Percentiles rank a stretch among this genome's conserved stretches.
These are phyloP conservation scores for Porcisia hertigi DNA, from an alignment of 208 protist genomes.

Conservation along the genomic window DNA sequence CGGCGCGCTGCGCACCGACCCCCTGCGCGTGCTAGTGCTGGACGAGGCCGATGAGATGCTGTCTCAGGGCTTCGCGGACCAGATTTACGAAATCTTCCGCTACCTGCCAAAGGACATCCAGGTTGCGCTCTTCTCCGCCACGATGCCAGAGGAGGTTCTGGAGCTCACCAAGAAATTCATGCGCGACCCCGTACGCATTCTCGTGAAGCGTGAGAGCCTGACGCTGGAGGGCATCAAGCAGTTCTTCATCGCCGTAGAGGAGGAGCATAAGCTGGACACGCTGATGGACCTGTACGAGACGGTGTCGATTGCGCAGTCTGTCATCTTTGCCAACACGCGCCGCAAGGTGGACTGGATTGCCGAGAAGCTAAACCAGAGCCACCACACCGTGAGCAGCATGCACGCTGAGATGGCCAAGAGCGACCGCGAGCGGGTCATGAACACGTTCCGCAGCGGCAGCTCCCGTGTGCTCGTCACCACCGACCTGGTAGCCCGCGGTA, in stretches of 20 bases:
- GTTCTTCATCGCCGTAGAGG: conserved; percentile 98
- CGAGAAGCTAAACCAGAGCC: conserved; percentile 89
- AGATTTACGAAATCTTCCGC: conserved; percentile 99
- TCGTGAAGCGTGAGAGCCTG: conserved; percentile 99
- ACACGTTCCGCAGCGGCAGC: conserved; percentile 96
- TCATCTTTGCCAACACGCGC: conserved; percentile 99
- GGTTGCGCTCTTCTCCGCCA: conserved; percentile 98
- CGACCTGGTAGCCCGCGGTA: conserved; percentile 99
- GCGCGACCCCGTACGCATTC: conserved; percentile 98
- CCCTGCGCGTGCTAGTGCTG: conserved; percentile 97
- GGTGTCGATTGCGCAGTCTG: conserved; percentile 93
- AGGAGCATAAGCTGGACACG: conserved; percentile 98
- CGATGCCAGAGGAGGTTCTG: conserved; percentile 98
- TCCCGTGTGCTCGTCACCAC: conserved; percentile 99
- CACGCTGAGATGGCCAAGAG: conserved; percentile 98
- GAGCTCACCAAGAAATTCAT: conserved; percentile 99
- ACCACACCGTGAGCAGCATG: conserved; percentile 95
- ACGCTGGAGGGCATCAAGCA: conserved; percentile 99
- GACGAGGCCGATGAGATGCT: conserved; percentile 99
- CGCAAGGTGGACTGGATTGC: conserved; percentile 97
- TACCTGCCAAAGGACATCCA: conserved; percentile 96
- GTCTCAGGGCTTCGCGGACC: conserved; percentile 95
- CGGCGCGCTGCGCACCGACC: conserved; percentile 78
- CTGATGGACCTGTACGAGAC: conserved; percentile 95
- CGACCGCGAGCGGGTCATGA: conserved; percentile 98